Conservation (phyloP, 495 filamentous ascomycete genomes). For the Penicillium canariense region DNA sequence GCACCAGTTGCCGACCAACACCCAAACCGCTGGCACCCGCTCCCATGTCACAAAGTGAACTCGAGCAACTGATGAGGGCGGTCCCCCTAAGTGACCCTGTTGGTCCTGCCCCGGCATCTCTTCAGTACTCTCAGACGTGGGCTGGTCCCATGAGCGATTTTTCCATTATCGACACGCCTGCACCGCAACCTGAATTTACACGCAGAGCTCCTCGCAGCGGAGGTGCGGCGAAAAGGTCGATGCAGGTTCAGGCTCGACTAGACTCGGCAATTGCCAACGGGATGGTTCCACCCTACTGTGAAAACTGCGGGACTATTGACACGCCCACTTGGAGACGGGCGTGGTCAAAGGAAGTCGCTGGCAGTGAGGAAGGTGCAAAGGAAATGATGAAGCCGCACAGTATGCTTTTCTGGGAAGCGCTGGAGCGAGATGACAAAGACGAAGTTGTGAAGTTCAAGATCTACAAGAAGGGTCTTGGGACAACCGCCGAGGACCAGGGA, state of each 20-base stretch:
- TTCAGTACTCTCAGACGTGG: slow-evolving; percentile 49
- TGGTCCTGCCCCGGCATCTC: slow-evolving; percentile 36
- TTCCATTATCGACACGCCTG: slow-evolving; percentile 33
- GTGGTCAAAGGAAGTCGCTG: slow-evolving; percentile 65
- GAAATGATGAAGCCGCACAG: slow-evolving; percentile 64
- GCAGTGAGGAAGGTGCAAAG: slow-evolving; percentile 59
- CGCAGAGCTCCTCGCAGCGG: slow-evolving; percentile 35
- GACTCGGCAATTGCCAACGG: slow-evolving; percentile 67
- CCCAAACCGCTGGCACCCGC: slow-evolving; percentile 43
- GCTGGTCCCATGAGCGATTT: slow-evolving; percentile 43
- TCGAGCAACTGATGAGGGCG: slow-evolving; percentile 36
- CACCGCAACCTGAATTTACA: slow-evolving; percentile 24
- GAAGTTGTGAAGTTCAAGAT: slow-evolving; percentile 61
- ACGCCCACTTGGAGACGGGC: slow-evolving; percentile 95
- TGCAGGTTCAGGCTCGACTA: slow-evolving; percentile 49
- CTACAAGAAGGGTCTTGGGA: slow-evolving; percentile 69
- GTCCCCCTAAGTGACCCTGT: slow-evolving; percentile 58
- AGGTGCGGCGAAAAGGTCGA: slow-evolving; percentile 35
- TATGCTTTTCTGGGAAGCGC: slow-evolving; percentile 59
- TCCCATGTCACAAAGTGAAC: slow-evolving; percentile 36
- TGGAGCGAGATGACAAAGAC: slow-evolving; percentile 58
- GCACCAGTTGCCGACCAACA: slow-evolving; percentile 34
- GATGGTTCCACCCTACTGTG: slow-evolving; percentile 78
- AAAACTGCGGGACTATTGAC: slow-evolving; percentile 90
- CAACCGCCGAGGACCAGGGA: slow-evolving; percentile 55